Percentiles rank a stretch among this genome's conserved stretches.
These are phyloP conservation scores for Funneliformis caledonium DNA, from an alignment of 371 early-diverging fungal genomes.

Conservation along the genomic window DNA sequence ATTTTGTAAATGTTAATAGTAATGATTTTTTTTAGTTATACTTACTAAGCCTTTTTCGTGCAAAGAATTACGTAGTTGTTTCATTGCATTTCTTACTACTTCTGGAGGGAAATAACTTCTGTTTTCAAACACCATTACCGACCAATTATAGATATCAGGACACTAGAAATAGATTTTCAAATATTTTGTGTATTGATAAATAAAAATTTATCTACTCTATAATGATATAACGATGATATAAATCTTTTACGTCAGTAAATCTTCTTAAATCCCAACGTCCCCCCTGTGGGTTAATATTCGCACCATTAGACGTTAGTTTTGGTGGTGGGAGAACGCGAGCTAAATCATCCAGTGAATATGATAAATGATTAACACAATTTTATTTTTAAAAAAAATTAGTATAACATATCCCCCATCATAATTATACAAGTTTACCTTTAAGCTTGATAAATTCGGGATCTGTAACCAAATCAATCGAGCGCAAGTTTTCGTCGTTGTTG, in stretches of 20 bases:
- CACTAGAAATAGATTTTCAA: not conserved
- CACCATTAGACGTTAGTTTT: not conserved
- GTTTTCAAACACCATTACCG: slow-evolving; percentile 10
- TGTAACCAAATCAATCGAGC: slow-evolving; percentile 53
- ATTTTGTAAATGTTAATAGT: not conserved
- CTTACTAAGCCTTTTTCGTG: not conserved
- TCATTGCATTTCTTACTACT: not conserved
- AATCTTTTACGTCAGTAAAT: not conserved
- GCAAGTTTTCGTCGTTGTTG: slow-evolving; percentile 43
- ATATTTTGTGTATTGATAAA: not conserved
- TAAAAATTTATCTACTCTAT: not conserved
- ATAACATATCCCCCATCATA: no score
- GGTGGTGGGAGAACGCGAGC: not conserved
- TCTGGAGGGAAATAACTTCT: not conserved
- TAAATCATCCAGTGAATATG: not conserved
- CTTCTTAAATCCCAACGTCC: slow-evolving; percentile 1
- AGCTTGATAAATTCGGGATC: slow-evolving; percentile 56
- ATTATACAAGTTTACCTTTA: slow-evolving; percentile 49
- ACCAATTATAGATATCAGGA: not conserved
- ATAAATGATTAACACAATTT: no score
- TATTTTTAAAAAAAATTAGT: no score
- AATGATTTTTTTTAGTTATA: not conserved
- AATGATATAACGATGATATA: not conserved
- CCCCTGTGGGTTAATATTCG: not conserved
- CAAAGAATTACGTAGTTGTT: not conserved